These are phyloP conservation scores for Cutaneotrichosporon mucoides DNA, from an alignment of 1,284 basidiomycete genomes.

Conservation along the genomic window DNA sequence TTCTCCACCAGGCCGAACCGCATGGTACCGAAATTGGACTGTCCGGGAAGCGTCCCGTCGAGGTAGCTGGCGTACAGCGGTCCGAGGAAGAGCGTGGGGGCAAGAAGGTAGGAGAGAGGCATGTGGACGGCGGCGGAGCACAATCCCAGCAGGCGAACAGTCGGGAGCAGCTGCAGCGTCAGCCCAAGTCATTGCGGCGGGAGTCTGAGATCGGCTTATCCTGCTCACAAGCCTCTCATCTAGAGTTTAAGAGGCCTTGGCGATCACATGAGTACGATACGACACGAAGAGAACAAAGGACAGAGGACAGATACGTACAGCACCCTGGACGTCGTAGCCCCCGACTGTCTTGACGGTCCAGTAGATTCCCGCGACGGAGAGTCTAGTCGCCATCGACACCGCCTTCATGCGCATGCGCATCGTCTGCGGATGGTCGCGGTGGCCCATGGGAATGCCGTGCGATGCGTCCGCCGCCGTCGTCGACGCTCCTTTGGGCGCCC, in stretches of 20 bases:
- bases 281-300: slow-evolving; percentile 4
- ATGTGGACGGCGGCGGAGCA: slow-evolving; percentile 15
- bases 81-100: slow-evolving; percentile 75
- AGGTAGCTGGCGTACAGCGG: slow-evolving; percentile 69
- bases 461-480: slow-evolving; percentile 1
- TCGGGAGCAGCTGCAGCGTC: slow-evolving; percentile 18
- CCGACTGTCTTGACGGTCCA: slow-evolving; percentile 24
- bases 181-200: too few species aligned
- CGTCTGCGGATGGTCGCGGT: slow-evolving; percentile 47
- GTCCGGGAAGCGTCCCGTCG: slow-evolving; percentile 59
- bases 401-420: slow-evolving; percentile 45
- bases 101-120: slow-evolving; percentile 60
- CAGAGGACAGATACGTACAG: background rate
- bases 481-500: slow-evolving; percentile 12
- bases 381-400: slow-evolving; percentile 36
- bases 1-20: slow-evolving; percentile 43
- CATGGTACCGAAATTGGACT: slow-evolving; percentile 35
- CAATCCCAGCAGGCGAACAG: slow-evolving; percentile 35
- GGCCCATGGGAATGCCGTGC: slow-evolving; percentile 18
- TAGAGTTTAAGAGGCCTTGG: too few species aligned
- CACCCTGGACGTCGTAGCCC: slow-evolving; percentile 11
- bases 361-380: slow-evolving; percentile 32
- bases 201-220: too few species aligned
- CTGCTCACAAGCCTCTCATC: too few species aligned
- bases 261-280: too few species aligned